Evolutionary conservation across 768 basidiomycete species (phyloP), one percentile per base, ranked within the genome.

Genomic region (Russula earlei): DNA sequence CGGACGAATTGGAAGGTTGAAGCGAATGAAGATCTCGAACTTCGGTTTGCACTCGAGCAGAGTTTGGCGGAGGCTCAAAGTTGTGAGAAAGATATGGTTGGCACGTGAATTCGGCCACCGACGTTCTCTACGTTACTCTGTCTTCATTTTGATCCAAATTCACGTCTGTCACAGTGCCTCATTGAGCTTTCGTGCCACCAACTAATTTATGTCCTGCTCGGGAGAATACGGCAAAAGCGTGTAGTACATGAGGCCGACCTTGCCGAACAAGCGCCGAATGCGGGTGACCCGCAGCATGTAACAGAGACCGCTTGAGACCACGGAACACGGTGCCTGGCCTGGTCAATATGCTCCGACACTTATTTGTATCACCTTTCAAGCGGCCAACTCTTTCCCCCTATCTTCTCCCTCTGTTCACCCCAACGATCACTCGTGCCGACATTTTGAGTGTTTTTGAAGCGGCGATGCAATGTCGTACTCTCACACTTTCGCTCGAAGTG

Each of bases 41-140:
- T 62, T 33, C 49, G 55, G 41, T 52, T 58, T 14, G 62, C 62
- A 12, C 55, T 62, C 0, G 59, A 62, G 49, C 31, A 61, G 40
- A 62, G 62, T 45, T 41, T 62, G 17, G 62, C 52, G 1, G 62
- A 62, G 43, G 61, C 54, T 11, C 37, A 40, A 33, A 60, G 61
- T 29, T 40, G 49, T 34, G 50, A 62, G 58, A 48, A 22, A 31
- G 38, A 25, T 37, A 25, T 7, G 2, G 19, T 38, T 20, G 50
- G 25, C 56, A 52, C 56, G 49, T 61, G 41, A 44, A 22, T 22
- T 11, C 4, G 12, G 22, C 24, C 29, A 31, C 29, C 29, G 29
- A 5, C 29, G 29, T 31, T 31, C 20, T 5, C 24, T 48, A 24
- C 46, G 40, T 42, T 36, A n/a, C 24, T 37, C 15, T 33, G 12